Evolutionary conservation across 208 protist genomes (phyloP).

Genomic region (Lotmaria passim): DNA sequence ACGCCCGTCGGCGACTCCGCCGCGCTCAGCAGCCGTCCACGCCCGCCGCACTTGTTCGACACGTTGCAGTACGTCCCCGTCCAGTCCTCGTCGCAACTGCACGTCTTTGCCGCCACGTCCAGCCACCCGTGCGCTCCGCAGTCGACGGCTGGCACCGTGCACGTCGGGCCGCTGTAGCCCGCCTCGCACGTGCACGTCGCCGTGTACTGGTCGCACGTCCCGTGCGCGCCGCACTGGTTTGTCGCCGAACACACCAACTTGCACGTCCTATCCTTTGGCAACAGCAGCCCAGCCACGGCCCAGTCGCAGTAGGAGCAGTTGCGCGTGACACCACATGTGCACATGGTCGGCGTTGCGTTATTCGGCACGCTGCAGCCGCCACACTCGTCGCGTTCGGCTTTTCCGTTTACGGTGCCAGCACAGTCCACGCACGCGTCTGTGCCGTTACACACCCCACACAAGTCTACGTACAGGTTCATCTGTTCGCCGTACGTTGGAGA

Average conservation of each 20-base stretch:
- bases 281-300: constrained; percentile 11
- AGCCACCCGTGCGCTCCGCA: constrained; percentile 29
- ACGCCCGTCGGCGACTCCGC: constrained; percentile 41
- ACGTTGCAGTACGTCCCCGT: constrained; percentile 17
- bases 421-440: constrained; percentile 50
- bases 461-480: constrained; percentile 50
- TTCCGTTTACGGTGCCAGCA: constrained; percentile 26
- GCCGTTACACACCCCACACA: constrained; percentile 50
- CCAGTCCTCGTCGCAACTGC: constrained; percentile 28
- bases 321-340: constrained; percentile 32
- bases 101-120: constrained; percentile 5
- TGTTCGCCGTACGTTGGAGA: constrained; percentile 22
- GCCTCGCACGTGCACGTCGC: constrained; percentile 31
- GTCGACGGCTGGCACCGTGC: constrained; percentile 26
- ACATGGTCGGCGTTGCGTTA: constrained; percentile 9
- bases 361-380: constrained; percentile 35
- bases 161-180: constrained; percentile 25
- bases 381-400: constrained; percentile 19
- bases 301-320: constrained; percentile 52
- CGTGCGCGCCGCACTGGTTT: constrained; percentile 14
- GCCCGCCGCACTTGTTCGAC: constrained; percentile 26
- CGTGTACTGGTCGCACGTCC: constrained; percentile 40
- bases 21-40: constrained; percentile 33
- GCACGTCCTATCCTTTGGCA: constrained; percentile 15
- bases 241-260: constrained; percentile 15